Evolutionary conservation across 148 eudicot genomes (phyloP).

Genomic region (Agrostemma githago): DNA sequence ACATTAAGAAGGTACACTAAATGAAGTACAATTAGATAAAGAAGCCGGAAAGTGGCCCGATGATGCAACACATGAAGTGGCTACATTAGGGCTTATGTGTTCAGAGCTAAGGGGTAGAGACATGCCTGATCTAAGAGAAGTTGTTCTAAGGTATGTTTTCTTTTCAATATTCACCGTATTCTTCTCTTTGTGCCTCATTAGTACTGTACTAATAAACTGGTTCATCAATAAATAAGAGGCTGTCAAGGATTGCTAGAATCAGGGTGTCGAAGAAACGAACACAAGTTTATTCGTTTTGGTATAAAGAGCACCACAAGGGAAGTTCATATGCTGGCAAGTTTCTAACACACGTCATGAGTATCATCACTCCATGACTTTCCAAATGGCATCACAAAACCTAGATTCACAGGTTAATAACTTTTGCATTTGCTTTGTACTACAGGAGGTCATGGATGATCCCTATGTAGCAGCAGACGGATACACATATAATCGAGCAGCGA

Average conservation of each 20-base stretch:
- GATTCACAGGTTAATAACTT: not conserved
- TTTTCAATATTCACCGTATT: not conserved
- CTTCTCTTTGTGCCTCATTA: not conserved
- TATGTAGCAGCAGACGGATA: conserved; percentile 94
- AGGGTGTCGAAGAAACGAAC: not conserved
- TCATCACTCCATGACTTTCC: not conserved
- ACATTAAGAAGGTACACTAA: conserved; percentile 45
- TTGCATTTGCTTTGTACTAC: conserved; percentile 12
- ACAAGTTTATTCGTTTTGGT: not conserved
- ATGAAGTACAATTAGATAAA: conserved; percentile 51
- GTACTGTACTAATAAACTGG: not conserved
- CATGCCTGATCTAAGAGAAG: conserved; percentile 67
- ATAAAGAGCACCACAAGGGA: not conserved
- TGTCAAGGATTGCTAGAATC: not conserved
- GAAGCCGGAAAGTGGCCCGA: conserved; percentile 80
- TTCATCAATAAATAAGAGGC: not conserved
- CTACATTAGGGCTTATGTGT: conserved; percentile 57
- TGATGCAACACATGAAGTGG: conserved; percentile 64
- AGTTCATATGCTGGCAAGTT: not conserved
- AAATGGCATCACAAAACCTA: not conserved
- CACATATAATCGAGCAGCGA: conserved; percentile 73
- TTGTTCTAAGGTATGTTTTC: conserved; percentile 50
- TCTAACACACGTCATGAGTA: not conserved
- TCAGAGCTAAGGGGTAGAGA: conserved; percentile 78
- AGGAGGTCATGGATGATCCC: conserved; percentile 89